Conservation (phyloP, 805 yeast species). For the Ogataea nonfermentans region DNA sequence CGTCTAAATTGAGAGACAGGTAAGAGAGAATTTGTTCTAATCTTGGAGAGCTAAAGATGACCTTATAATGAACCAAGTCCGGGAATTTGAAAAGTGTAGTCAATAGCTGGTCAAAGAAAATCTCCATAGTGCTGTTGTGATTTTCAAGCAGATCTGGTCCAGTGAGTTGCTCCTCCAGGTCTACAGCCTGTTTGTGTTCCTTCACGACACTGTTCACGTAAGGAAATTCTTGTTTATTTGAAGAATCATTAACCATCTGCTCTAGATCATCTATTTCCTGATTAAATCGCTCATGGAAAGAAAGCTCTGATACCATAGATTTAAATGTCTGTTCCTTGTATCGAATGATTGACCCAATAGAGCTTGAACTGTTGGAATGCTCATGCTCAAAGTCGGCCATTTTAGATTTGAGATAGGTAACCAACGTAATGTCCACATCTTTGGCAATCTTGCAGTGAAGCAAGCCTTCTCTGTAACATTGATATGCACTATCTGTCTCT, state of each 20-base stretch:
- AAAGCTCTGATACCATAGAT: slow-evolving; percentile 17
- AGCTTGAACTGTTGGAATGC: slow-evolving; percentile 11
- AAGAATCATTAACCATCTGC: slow-evolving; percentile 5
- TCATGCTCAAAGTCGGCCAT: slow-evolving; percentile 13
- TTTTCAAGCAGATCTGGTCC: slow-evolving; percentile 8
- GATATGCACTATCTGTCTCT: slow-evolving; percentile 13
- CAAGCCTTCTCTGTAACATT: slow-evolving; percentile 19
- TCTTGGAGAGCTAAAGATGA: slow-evolving; percentile 11
- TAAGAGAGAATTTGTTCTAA: slow-evolving; percentile 15
- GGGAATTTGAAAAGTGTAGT: slow-evolving; percentile 13
- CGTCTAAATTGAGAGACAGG: slow-evolving; percentile 7
- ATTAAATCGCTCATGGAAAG: slow-evolving; percentile 13
- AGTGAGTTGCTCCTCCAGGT: slow-evolving; percentile 6
- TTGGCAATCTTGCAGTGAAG: slow-evolving; percentile 18
- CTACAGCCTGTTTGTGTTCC: slow-evolving; percentile 8
- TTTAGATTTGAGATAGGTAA: slow-evolving; percentile 11
- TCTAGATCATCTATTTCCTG: slow-evolving; percentile 16
- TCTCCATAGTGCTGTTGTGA: slow-evolving; percentile 3
- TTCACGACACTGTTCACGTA: slow-evolving; percentile 6
- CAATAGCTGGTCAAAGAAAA: slow-evolving; percentile 10
- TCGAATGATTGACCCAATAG: slow-evolving; percentile 15
- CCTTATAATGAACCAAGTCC: slow-evolving; percentile 10
- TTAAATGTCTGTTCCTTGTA: slow-evolving; percentile 17
- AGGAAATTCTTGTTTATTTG: slow-evolving; percentile 3
- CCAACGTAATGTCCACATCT: slow-evolving; percentile 9